Percentiles rank a stretch among this genome's conserved stretches.
Conservation (phyloP, 2,329 filamentous ascomycete genomes). For the Mariannaea sp. region DNA sequence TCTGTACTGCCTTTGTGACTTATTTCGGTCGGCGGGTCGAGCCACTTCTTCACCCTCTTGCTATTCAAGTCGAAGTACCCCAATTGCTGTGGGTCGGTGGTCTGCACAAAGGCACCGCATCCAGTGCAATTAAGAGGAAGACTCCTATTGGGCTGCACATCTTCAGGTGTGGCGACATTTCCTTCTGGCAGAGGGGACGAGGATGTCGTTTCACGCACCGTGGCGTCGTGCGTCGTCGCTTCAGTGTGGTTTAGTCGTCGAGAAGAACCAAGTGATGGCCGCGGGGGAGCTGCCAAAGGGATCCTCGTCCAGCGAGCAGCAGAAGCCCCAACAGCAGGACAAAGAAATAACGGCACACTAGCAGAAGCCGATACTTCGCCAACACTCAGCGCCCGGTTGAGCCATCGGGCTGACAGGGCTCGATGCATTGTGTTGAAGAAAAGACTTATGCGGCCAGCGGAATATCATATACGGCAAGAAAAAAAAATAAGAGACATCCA, state of each 20-base stretch:
- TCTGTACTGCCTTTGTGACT: conserved; percentile 39
- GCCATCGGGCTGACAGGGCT: conserved; percentile 49
- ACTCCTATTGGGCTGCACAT: conserved; percentile 20
- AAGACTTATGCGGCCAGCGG: background rate
- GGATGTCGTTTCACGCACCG: background rate
- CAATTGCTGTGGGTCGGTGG: conserved; percentile 52
- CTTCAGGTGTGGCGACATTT: background rate
- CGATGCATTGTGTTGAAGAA: conserved; percentile 48
- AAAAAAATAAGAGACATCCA: conserved; percentile 13
- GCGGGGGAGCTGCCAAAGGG: conserved; percentile 17
- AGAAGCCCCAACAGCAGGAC: conserved; percentile 47
- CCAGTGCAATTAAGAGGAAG: conserved; percentile 65
- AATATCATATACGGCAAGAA: no score
- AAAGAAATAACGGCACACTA: conserved; percentile 55
- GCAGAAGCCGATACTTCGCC: conserved; percentile 43
- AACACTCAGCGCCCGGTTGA: conserved; percentile 50
- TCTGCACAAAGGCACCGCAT: conserved; percentile 69
- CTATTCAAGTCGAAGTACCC: conserved; percentile 61
- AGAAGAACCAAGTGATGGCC: conserved; percentile 22
- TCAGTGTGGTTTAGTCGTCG: conserved; percentile 39
- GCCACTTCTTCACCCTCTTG: conserved; percentile 56
- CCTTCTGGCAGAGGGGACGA: background rate
- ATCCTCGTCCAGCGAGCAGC: conserved; percentile 22
- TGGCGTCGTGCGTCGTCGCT: conserved; percentile 25
- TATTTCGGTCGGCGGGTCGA: conserved; percentile 33